These are phyloP conservation scores for Ailanthus altissimus DNA, from an alignment of 345 rosid species.

Conservation along the genomic window DNA sequence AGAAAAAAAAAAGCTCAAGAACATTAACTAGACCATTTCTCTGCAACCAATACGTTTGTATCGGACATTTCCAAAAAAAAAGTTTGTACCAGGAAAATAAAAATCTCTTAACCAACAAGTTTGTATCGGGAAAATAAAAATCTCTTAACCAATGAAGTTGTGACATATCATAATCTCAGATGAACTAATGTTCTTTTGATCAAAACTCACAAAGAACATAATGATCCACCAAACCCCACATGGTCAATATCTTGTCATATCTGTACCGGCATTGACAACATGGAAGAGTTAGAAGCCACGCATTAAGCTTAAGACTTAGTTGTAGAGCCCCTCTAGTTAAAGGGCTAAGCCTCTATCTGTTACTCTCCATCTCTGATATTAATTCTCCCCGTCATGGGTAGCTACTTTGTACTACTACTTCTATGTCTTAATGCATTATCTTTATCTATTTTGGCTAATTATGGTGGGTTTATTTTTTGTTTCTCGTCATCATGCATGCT, in stretches of 20 bases:
- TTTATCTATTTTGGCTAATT: not conserved
- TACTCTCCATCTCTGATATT: not conserved
- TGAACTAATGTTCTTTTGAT: not conserved
- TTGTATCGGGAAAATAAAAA: not conserved
- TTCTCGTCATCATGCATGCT: not conserved
- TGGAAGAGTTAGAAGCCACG: not conserved
- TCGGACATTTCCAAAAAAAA: too few relatives aligned
- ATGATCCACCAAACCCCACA: not conserved
- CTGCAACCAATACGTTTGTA: not conserved
- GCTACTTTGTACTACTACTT: not conserved
- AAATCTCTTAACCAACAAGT: not conserved
- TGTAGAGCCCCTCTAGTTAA: not conserved
- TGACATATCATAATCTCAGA: not conserved
- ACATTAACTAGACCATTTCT: not conserved
- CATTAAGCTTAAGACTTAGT: not conserved
- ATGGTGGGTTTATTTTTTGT: not conserved
- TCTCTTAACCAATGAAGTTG: not conserved
- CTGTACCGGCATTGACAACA: not conserved
- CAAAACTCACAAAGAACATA: not conserved
- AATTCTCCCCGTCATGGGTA: not conserved
- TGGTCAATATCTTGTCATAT: not conserved
- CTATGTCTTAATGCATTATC: not conserved
- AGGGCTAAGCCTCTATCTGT: not conserved
- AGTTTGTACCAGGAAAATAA: too few relatives aligned
- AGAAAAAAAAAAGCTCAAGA: not conserved